These are phyloP conservation scores for Aspergillus alliaceus DNA, from an alignment of 2,329 filamentous ascomycete genomes.

Conservation along the genomic window DNA sequence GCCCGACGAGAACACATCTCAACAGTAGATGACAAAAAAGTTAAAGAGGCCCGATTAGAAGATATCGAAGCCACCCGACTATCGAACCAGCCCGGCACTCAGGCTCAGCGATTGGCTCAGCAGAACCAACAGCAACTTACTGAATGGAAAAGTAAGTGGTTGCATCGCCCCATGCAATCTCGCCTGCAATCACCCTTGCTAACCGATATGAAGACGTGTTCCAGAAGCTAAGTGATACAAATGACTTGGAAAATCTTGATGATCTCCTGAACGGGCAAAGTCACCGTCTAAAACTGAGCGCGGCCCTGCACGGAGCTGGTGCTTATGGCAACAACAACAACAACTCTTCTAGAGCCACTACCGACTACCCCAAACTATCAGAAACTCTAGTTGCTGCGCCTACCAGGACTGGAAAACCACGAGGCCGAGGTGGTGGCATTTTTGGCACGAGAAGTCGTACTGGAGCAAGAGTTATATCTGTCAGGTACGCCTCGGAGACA, in stretches of 20 bases:
- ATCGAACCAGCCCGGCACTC: constrained; percentile 31
- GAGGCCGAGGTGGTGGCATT: constrained; percentile 27
- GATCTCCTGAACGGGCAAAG: constrained; percentile 39
- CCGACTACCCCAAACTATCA: not conserved
- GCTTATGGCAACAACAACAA: constrained; percentile 15
- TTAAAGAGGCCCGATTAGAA: constrained; percentile 14
- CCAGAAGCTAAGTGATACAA: constrained; percentile 29
- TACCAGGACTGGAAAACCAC: constrained; percentile 1
- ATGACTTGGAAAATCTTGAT: constrained; percentile 30
- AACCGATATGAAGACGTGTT: constrained; percentile 29
- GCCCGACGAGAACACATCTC: constrained; percentile 38
- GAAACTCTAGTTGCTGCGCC: not conserved
- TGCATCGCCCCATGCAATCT: not conserved
- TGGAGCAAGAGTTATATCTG: not conserved
- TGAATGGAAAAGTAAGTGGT: constrained; percentile 35
- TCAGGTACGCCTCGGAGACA: not conserved
- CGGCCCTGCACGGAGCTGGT: constrained; percentile 18
- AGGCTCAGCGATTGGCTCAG: constrained; percentile 26
- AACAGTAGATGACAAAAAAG: constrained; percentile 26
- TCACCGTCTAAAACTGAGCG: constrained; percentile 34
- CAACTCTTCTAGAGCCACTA: not conserved
- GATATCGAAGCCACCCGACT: constrained; percentile 30
- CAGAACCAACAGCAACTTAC: constrained; percentile 25
- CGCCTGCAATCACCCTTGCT: constrained; percentile 1
- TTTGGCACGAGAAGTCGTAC: constrained; percentile 22